Evolutionary conservation across 768 basidiomycete genomes (phyloP).

Genomic region (Hygrocybe punicea): DNA sequence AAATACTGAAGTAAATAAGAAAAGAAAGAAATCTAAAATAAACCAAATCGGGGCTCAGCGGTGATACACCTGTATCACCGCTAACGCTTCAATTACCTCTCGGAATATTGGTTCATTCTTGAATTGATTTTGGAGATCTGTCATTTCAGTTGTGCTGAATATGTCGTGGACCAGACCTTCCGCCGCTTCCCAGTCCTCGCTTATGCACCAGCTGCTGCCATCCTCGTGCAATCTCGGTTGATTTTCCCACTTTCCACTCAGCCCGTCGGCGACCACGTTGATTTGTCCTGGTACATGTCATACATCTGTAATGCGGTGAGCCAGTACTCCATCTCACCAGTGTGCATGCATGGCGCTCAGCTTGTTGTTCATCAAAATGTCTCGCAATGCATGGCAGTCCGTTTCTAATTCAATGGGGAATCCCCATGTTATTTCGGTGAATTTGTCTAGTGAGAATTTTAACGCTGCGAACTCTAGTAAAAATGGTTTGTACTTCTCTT

Average conservation of each 20-base stretch:
- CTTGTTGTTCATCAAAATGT: conserved; percentile 21
- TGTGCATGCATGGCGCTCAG: neutral
- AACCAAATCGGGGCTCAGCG: too few species aligned
- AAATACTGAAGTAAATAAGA: too few species aligned
- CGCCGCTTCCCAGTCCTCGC: conserved; percentile 23
- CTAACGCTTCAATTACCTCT: too few species aligned
- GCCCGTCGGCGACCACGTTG: too few species aligned
- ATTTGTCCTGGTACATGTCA: conserved; percentile 9
- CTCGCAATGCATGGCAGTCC: conserved; percentile 36
- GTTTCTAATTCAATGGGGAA: conserved; percentile 35
- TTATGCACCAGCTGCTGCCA: conserved; percentile 31
- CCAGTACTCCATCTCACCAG: neutral
- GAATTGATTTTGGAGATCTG: too few species aligned
- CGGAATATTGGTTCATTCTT: too few species aligned
- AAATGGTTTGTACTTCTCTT: conserved; percentile 35
- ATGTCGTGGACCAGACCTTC: conserved; percentile 11
- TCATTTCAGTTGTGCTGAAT: conserved; percentile 3
- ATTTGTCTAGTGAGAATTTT: conserved; percentile 31
- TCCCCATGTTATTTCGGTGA: conserved; percentile 24
- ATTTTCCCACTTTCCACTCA: conserved; percentile 10
- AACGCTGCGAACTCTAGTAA: conserved; percentile 37
- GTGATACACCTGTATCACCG: too few species aligned
- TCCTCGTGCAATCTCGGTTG: conserved; percentile 15
- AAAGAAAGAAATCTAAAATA: too few species aligned
- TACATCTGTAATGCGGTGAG: conserved; percentile 23